A percentile compares a stretch with the other conserved stretches of the same genome.
These are phyloP conservation scores for Trifolium dubium DNA, from an alignment of 306 rosid species.

Conservation along the genomic window DNA sequence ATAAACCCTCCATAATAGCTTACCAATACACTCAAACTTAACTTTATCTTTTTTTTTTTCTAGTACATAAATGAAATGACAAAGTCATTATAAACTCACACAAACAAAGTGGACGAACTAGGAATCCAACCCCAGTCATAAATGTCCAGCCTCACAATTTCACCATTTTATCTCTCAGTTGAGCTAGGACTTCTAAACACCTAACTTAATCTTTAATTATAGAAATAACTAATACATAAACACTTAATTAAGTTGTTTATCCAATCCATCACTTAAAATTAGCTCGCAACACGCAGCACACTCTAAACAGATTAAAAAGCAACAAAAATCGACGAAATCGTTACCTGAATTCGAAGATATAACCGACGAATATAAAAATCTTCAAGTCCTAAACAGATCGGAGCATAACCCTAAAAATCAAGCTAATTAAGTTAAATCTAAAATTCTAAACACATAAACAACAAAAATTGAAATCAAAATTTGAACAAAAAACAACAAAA, in stretches of 20 bases:
- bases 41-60: too few relatives aligned
- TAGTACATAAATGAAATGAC: too few relatives aligned
- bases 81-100: too few relatives aligned
- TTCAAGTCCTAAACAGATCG: constrained; percentile 90
- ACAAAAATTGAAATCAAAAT: not conserved
- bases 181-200: too few relatives aligned
- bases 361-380: constrained; percentile 86
- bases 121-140: too few relatives aligned
- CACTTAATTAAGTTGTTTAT: not conserved
- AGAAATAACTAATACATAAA: too few relatives aligned
- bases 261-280: not conserved
- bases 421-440: not conserved
- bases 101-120: too few relatives aligned
- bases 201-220: too few relatives aligned
- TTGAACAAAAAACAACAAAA: not conserved
- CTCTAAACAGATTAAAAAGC: not conserved
- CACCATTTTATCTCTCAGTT: too few relatives aligned
- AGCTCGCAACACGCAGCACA: not conserved
- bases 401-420: constrained; percentile 73
- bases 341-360: constrained; percentile 88
- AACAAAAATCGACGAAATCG: not conserved
- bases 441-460: not conserved
- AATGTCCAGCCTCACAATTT: too few relatives aligned
- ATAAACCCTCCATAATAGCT: not conserved
- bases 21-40: not conserved